These are phyloP conservation scores for Leccinum huronense DNA, from an alignment of 1,284 basidiomycete species.

Conservation along the genomic window DNA sequence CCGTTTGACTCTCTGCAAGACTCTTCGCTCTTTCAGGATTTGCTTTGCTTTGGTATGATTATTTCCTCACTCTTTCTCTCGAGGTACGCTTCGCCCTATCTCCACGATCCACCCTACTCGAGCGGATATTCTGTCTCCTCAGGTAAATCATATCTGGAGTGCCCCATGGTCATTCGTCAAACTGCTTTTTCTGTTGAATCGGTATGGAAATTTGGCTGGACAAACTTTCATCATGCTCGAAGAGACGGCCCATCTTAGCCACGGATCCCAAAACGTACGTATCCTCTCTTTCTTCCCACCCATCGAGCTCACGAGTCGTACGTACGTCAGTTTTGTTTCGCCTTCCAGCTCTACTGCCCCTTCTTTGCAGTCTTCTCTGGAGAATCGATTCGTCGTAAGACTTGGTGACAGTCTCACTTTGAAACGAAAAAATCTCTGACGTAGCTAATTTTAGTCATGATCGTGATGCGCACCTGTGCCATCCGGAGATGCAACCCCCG, in stretches of 20 bases:
- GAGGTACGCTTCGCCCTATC: constrained; percentile 14
- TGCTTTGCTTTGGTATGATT: constrained; percentile 20
- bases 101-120: not conserved
- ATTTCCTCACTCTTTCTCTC: constrained; percentile 21
- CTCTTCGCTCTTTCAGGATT: constrained; percentile 12
- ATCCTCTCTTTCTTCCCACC: not conserved
- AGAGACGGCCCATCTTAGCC: constrained; percentile 22
- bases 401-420: not conserved
- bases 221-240: constrained; percentile 25
- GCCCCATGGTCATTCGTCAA: constrained; percentile 23
- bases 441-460: constrained; percentile 18
- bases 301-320: not conserved
- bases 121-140: not conserved
- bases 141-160: constrained; percentile 24
- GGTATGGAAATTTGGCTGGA: constrained; percentile 29
- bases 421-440: not conserved
- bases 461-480: constrained; percentile 28
- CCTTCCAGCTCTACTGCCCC: constrained; percentile 10
- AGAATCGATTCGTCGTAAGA: constrained; percentile 29
- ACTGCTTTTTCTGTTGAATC: constrained; percentile 23
- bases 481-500: constrained; percentile 16
- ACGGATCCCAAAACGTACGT: constrained; percentile 18
- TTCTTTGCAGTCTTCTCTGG: constrained; percentile 19
- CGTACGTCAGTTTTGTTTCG: constrained; percentile 22
- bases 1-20: constrained; percentile 4